Base-by-base conservation (phyloP, 2,329 filamentous ascomycete species). In the Fusarium keratoplasticum region DNA sequence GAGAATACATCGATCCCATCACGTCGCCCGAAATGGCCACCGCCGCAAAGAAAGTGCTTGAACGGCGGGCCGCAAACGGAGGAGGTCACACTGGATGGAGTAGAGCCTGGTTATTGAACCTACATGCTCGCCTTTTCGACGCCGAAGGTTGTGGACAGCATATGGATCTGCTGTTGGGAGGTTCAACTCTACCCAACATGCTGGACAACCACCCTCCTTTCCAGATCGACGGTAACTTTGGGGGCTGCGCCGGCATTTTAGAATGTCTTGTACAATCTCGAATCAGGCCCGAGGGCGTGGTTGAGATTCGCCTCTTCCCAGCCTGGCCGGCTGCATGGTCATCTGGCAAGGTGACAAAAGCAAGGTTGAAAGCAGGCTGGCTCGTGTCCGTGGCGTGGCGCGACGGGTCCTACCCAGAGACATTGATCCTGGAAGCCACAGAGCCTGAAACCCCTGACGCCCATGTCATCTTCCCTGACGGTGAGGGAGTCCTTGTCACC, bases 31-130 rank as follows among this genome's bases (percentile, higher is more conserved):
- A 76, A 0, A 61, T 83, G 5, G 72, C 73, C 2, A 67, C 71
- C 0, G 82, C 82, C 7, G 80, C 82, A 1, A 74, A 66, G 18
- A 76, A 70, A 7, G 80, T 81, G 0, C 74, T 84, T 1, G 72
- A 78, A 0, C 70, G 79, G 8, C 68, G 82, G 27, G 77, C 79
- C 0, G 78, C 77, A 0, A 75, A 82, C 16, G 82, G 82, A 3
- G 84, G 85, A 6, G 87, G 86, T 0, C 83, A 87, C 61, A 89
- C 86, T 0, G 87, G 87, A 0, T 89, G 87, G 87, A 87, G 85
- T 5, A 81, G 85, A 18, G 86, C 86, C 6, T 89, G 87, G 87
- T 77, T 86, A 0, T 79, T 88, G n/a, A 86, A 84, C 44, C 79
- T 88, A 42, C 85, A 86, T 61, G 86, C 87, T 14, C 83, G 87